Percentiles rank a stretch among this genome's conserved stretches.
Evolutionary conservation across 805 yeast species (phyloP).

Genomic region (Zygotorulaspora sp.): DNA sequence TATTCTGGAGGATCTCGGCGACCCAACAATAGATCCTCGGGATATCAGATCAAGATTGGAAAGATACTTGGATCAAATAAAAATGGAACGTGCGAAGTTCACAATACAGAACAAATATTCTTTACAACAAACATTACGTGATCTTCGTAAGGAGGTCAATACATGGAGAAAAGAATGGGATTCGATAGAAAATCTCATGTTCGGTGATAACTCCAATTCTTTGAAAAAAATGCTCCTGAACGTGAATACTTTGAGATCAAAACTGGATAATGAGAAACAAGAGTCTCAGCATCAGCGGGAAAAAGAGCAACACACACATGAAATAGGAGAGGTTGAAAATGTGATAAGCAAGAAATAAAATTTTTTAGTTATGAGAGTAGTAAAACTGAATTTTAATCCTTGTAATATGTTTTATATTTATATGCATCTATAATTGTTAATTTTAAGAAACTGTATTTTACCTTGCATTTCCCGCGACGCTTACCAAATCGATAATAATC

Average conservation of each 20-base stretch:
- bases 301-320: no score
- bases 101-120: slow-evolving; percentile 30
- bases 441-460: no score
- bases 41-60: slow-evolving; percentile 17
- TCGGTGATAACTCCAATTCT: slow-evolving; percentile 31
- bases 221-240: slow-evolving; percentile 29
- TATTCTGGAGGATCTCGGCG: slow-evolving; percentile 21
- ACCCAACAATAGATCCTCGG: slow-evolving; percentile 13
- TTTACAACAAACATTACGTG: slow-evolving; percentile 20
- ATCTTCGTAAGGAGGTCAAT: slow-evolving; percentile 27
- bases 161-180: slow-evolving; percentile 33
- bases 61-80: slow-evolving; percentile 26
- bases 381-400: no score
- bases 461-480: no score
- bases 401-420: no score
- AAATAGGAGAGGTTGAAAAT: background rate
- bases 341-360: slow-evolving; percentile 1
- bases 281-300: no score
- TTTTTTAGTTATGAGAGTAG: slow-evolving; percentile 7
- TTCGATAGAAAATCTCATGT: slow-evolving; percentile 29
- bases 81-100: slow-evolving; percentile 31
- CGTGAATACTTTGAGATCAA: slow-evolving; percentile 21
- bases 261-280: slow-evolving; percentile 6
- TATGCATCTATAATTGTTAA: no score
- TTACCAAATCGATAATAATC: no score